These are phyloP conservation scores for Rhizopus delemar DNA, from an alignment of 371 early-diverging fungal species.

Conservation along the genomic window DNA sequence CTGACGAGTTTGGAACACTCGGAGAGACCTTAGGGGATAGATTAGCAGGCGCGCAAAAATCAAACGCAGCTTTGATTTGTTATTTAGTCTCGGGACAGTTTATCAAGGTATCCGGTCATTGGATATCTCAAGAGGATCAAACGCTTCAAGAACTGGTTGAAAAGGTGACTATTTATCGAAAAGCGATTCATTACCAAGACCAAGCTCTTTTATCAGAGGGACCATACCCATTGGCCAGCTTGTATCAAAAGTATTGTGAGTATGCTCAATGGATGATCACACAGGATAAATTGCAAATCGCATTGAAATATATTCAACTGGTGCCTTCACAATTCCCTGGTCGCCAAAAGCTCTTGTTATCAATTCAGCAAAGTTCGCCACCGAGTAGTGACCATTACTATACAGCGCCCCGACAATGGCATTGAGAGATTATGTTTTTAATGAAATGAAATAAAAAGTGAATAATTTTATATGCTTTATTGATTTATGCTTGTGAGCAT, in stretches of 20 bases:
- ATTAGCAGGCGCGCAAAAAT: slow-evolving; percentile 44
- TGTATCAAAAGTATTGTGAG: slow-evolving; percentile 83
- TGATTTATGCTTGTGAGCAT: no score
- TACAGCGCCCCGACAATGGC: not conserved
- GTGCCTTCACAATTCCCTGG: slow-evolving; percentile 53
- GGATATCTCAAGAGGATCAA: slow-evolving; percentile 60
- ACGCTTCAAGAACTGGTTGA: slow-evolving; percentile 80
- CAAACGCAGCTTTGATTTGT: slow-evolving; percentile 73
- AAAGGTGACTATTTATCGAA: slow-evolving; percentile 86
- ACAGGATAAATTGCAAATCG: slow-evolving; percentile 75
- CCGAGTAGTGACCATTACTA: not conserved
- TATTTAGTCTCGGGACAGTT: slow-evolving; percentile 88
- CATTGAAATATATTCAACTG: slow-evolving; percentile 72
- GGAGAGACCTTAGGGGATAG: slow-evolving; percentile 71
- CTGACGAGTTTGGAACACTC: slow-evolving; percentile 68
- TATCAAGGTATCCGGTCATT: slow-evolving; percentile 78
- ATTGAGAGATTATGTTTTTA: not conserved
- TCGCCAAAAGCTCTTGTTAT: not conserved
- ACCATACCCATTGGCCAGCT: slow-evolving; percentile 57
- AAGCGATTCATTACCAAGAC: slow-evolving; percentile 77
- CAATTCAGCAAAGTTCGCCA: not conserved
- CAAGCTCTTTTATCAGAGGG: slow-evolving; percentile 31
- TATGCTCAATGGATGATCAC: slow-evolving; percentile 78
- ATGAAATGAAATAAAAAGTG: no score
- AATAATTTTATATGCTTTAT: no score